These are phyloP conservation scores for Phylloporus arenicola DNA, from an alignment of 768 basidiomycete species.

Conservation along the genomic window DNA sequence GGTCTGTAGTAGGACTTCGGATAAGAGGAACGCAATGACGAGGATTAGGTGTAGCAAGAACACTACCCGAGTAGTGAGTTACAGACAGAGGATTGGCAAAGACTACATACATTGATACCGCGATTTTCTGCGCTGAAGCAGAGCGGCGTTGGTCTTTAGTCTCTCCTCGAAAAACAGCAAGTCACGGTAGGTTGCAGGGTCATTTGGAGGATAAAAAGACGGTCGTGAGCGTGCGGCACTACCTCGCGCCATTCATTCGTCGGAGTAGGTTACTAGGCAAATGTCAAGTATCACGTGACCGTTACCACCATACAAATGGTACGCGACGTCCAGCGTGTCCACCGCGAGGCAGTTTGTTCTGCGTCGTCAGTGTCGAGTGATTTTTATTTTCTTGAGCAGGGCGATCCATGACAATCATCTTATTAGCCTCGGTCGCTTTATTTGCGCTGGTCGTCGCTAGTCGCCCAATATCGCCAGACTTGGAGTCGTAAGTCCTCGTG, in stretches of 20 bases:
- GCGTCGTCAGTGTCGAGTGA: conserved; percentile 8
- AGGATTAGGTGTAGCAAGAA: conserved; percentile 67
- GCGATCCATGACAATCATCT: conserved; percentile 32
- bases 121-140: conserved; percentile 69
- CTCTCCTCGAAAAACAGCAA: conserved; percentile 91
- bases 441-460: conserved; percentile 42
- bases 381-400: conserved; percentile 1
- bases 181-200: conserved; percentile 79
- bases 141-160: conserved; percentile 89
- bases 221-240: conserved; percentile 21
- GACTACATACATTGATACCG: conserved; percentile 69
- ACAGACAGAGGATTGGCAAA: conserved; percentile 2
- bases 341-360: conserved; percentile 22
- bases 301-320: conserved; percentile 14
- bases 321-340: conserved; percentile 21
- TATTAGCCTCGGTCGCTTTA: conserved; percentile 36
- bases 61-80: conserved; percentile 41
- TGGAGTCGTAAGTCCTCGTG: conserved; percentile 27
- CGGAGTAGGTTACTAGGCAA: no score
- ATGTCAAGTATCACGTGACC: conserved; percentile 20
- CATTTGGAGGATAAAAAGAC: conserved; percentile 59
- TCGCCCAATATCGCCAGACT: conserved; percentile 32
- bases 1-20: conserved; percentile 67
- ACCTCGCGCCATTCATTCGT: conserved; percentile 25
- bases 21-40: conserved; percentile 64